These are phyloP conservation scores for Hemileccinum impolitum DNA, from an alignment of 768 basidiomycete genomes.

Conservation along the genomic window DNA sequence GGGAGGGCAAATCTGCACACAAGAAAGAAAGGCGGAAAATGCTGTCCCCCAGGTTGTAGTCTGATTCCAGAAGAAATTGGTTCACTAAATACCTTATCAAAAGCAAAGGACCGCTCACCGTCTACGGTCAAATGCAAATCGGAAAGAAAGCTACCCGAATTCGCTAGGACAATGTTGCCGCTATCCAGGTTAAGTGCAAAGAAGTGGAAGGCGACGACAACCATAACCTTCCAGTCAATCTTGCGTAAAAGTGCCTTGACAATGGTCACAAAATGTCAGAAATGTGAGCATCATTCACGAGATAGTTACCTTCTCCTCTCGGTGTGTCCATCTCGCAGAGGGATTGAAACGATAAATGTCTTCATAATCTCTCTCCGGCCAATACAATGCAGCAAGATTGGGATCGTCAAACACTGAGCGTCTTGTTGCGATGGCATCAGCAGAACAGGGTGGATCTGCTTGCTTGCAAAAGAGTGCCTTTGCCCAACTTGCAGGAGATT, in stretches of 20 bases:
- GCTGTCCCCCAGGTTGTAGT: conserved; percentile 56
- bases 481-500: background rate
- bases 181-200: conserved; percentile 54
- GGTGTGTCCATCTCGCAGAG: conserved; percentile 54
- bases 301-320: conserved; percentile 45
- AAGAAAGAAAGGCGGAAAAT: conserved; percentile 50
- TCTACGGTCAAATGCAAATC: conserved; percentile 53
- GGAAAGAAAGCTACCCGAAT: conserved; percentile 52
- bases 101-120: conserved; percentile 18
- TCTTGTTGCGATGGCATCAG: conserved; percentile 44
- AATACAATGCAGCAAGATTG: conserved; percentile 38
- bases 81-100: background rate
- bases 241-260: conserved; percentile 46
- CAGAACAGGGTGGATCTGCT: background rate
- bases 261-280: background rate
- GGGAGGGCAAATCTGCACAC: conserved; percentile 60
- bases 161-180: conserved; percentile 53
- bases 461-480: background rate
- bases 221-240: conserved; percentile 60
- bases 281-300: background rate
- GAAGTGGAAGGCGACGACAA: conserved; percentile 53
- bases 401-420: conserved; percentile 54
- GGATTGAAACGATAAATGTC: conserved; percentile 56
- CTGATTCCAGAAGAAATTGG: conserved; percentile 22
- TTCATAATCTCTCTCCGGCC: conserved; percentile 51